Evolutionary conservation across 1,284 basidiomycete species (phyloP), one percentile per base, ranked within the genome.

Genomic region (Microbotryum intermedium): DNA sequence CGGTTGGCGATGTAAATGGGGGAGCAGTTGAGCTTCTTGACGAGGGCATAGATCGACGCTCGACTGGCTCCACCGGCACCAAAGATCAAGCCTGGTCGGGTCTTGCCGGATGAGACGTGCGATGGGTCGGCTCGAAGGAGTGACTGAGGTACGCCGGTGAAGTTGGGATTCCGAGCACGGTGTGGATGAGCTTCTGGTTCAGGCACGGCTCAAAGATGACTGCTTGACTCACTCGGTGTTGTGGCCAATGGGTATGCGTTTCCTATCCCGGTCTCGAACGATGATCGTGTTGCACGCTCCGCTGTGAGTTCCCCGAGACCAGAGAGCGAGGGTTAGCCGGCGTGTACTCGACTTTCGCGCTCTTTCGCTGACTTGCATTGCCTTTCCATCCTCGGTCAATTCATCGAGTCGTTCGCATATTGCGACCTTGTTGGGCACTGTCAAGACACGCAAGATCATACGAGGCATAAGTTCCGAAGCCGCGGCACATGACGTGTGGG

Each of bases 1-100:
- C 69, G 62, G 50, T 70, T 70, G 42, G 63, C 66, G 28, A 70
- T 61, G 60, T 70, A 70, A 51, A 70, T 67, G 3, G 69, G 69
- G 3, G 59, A 58, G 54, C 69, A 68, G 55, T 60, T 58, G n/a
- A 68, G 48, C 56, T 64, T 66, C 20, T 63, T 60, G 26, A 58
- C 52, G 21, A 70, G 34, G 39, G 63, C 60, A 50, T 65, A 65
- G 13, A 64, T 58, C 23, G 63, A 60, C 4, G 62, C 66, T 39
- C 68, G 54, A 29, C 61, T 63, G 13, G 69, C 69, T 45, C 69
- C 69, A 9, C 69, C 69, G 8, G 66, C 66, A 21, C 66, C 69
- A 21, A 70, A 56, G 10, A 70, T 61, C 18, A 67, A 63, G 16
- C 66, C 69, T 0, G 69, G 69, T 20, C 61, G 52, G 6, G 49